Conservation (phyloP, 768 basidiomycete genomes). For the Agrocybe praecox region DNA sequence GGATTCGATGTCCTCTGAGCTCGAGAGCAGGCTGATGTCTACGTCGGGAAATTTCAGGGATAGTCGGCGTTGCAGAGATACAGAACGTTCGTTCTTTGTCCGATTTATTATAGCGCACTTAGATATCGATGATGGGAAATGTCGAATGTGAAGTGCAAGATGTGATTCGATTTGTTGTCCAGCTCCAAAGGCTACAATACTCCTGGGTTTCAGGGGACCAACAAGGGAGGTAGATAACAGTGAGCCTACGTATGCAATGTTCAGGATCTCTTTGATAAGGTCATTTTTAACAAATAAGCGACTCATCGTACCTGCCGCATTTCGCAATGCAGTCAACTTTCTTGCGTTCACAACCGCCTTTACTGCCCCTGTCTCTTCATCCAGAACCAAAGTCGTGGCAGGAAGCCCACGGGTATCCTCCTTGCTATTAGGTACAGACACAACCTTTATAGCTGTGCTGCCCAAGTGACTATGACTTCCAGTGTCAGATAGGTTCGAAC, state of each 20-base stretch:
- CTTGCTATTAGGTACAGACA: slow-evolving; percentile 59
- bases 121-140: slow-evolving; percentile 54
- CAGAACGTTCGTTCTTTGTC: slow-evolving; percentile 48
- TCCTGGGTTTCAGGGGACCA: slow-evolving; percentile 37
- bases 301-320: slow-evolving; percentile 65
- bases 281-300: background rate
- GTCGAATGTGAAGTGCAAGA: slow-evolving; percentile 58
- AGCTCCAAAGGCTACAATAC: slow-evolving; percentile 69
- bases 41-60: slow-evolving; percentile 26
- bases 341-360: slow-evolving; percentile 80
- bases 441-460: slow-evolving; percentile 79
- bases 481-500: slow-evolving; percentile 1
- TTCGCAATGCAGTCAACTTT: slow-evolving; percentile 76
- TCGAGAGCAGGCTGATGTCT: slow-evolving; percentile 20
- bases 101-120: slow-evolving; percentile 68
- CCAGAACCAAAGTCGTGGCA: slow-evolving; percentile 74
- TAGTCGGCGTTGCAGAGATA: slow-evolving; percentile 31
- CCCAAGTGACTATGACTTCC: slow-evolving; percentile 9
- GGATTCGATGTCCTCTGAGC: background rate
- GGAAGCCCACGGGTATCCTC: slow-evolving; percentile 62
- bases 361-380: slow-evolving; percentile 69
- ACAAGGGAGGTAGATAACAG: slow-evolving; percentile 65
- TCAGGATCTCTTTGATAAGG: slow-evolving; percentile 19
- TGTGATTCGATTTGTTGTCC: slow-evolving; percentile 74
- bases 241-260: slow-evolving; percentile 49